Base-by-base conservation (phyloP, 1,284 basidiomycete genomes). In the Irpex sp. region DNA sequence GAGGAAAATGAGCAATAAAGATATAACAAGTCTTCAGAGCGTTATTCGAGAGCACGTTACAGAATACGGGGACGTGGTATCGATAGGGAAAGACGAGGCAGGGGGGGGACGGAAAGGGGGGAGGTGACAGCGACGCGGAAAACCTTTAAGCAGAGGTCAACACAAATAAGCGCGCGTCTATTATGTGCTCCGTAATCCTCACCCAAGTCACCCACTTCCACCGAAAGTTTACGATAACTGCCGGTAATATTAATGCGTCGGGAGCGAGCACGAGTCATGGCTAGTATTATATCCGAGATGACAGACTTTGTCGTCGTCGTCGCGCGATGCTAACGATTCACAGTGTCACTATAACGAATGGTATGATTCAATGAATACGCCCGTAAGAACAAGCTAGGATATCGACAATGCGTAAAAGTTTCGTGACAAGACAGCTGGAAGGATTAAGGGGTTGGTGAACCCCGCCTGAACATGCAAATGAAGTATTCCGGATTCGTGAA, bases 301-400 rank as follows among this genome's bases (percentile, higher is more conserved):
- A 26, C 26, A 26, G 26, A 26, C 26, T 26, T 26, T 26, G 26
- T 26, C 26, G 26, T 26, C 26, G 26, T 4, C 26, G 3, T 26
- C 26, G 49, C 49, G 49, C 34, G 34, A 56, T 31, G 15, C 19
- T 17, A n/a, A 19, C 60, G 63, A 61, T 64, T 62, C 60, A 62
- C 57, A 69, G 71, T 70, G 70, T 63, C 66, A 75, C 67, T 73
- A 72, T 72, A 74, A 67, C 63, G 72, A 51, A 67, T 73, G 71
- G 70, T 73, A 73, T 74, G 71, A 69, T 70, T 69, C 49, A 58
- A 52, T 51, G 70, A 66, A 66, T 68, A 65, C 61, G 70, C 72
- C 68, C 66, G 67, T 56, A 66, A 64, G 60, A 65, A 71, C 69
- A 71, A 70, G 67, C 67, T 64, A 67, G 72, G 71, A 74, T 73